phyloP scores from a whole-genome alignment of 306 rosid species.

The Prunus campanulata region DNA sequence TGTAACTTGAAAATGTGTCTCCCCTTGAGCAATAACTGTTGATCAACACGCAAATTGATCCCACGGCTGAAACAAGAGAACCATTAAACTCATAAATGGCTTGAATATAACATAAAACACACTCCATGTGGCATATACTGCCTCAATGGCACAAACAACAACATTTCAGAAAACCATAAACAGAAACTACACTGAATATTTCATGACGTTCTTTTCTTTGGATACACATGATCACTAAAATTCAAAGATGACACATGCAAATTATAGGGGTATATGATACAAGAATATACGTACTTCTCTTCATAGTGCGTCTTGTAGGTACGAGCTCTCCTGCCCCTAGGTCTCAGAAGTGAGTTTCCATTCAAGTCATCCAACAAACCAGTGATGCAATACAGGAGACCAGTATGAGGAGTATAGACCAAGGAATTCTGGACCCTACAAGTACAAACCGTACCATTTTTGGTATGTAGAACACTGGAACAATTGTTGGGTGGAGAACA shows the following conservation, averaged over 20 bases:
- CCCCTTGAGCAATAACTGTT: slow-evolving; percentile 46
- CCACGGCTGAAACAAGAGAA: slow-evolving; percentile 44
- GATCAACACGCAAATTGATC: slow-evolving; percentile 37
- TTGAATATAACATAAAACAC: neutral
- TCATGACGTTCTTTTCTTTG: neutral
- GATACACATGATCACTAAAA: neutral
- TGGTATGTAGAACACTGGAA: slow-evolving; percentile 24
- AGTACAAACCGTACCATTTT: slow-evolving; percentile 44
- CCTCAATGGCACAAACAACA: no score
- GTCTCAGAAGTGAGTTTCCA: slow-evolving; percentile 46
- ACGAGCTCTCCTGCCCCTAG: slow-evolving; percentile 29
- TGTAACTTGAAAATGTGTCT: slow-evolving; percentile 45
- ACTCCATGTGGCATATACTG: no score
- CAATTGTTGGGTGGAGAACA: slow-evolving; percentile 11
- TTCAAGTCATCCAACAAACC: slow-evolving; percentile 34
- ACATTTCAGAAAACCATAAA: no score
- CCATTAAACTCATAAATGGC: neutral
- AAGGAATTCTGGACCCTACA: slow-evolving; percentile 52
- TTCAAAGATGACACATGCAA: neutral
- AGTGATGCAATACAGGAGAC: slow-evolving; percentile 41
- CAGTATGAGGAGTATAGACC: slow-evolving; percentile 67
- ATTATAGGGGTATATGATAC: neutral
- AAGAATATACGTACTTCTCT: slow-evolving; percentile 37
- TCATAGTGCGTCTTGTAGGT: slow-evolving; percentile 52
- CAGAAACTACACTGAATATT: neutral